These are phyloP conservation scores for Tolypocladium tundrense DNA, from an alignment of 2,329 filamentous ascomycete species.

Conservation along the genomic window DNA sequence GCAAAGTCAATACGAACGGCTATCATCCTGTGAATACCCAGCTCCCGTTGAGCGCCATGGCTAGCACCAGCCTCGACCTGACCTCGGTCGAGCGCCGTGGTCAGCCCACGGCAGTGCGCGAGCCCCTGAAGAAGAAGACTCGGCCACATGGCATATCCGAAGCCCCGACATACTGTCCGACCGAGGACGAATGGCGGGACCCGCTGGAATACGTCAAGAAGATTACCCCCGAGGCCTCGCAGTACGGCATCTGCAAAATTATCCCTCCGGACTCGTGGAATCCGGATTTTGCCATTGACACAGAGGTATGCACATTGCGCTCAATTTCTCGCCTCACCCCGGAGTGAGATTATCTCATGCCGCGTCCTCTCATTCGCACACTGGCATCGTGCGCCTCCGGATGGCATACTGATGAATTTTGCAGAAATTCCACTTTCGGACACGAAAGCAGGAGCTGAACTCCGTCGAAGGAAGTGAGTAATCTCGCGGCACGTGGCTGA, in stretches of 20 bases:
- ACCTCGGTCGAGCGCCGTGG: constrained; percentile 86
- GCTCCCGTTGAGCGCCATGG: constrained; percentile 44
- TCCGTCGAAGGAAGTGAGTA: constrained; percentile 91
- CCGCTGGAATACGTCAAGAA: constrained; percentile 90
- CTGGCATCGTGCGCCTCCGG: neutral
- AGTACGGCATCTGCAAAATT: constrained; percentile 91
- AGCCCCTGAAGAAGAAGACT: constrained; percentile 65
- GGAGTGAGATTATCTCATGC: neutral
- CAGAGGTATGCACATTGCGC: constrained; percentile 53
- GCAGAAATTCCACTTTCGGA: constrained; percentile 93
- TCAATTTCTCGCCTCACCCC: neutral
- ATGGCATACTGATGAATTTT: neutral
- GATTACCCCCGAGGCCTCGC: constrained; percentile 73
- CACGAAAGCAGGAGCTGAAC: constrained; percentile 91
- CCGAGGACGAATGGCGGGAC: constrained; percentile 88
- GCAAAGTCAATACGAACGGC: constrained; percentile 43
- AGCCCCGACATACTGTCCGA: constrained; percentile 83
- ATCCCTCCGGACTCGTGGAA: constrained; percentile 92
- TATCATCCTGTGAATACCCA: constrained; percentile 41
- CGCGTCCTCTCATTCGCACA: neutral
- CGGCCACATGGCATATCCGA: constrained; percentile 80
- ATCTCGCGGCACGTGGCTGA: neutral
- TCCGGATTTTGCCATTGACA: constrained; percentile 91
- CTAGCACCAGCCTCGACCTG: constrained; percentile 62
- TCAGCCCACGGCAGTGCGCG: constrained; percentile 64